A percentile compares a stretch with the other conserved stretches of the same genome.
phyloP scores from a whole-genome alignment of 1,139 yeast genomes.

The Magnusiomyces magnusii region DNA sequence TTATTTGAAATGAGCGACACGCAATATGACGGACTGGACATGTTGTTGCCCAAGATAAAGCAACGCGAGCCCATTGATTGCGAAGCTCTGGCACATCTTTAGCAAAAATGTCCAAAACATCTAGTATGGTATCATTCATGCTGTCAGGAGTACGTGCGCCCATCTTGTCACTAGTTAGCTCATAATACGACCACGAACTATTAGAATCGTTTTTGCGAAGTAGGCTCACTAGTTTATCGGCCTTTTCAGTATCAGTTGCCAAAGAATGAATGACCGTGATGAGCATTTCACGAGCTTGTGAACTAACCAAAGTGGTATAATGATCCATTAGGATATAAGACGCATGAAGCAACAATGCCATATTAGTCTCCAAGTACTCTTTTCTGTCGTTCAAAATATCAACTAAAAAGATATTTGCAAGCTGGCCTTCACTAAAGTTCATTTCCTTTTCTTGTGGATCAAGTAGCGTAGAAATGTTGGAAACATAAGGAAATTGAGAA shows the following conservation, averaged over 20 bases:
- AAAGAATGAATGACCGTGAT: constrained; percentile 65
- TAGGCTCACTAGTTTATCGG: constrained; percentile 48
- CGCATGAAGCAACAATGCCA: constrained; percentile 78
- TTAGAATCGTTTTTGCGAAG: constrained; percentile 36
- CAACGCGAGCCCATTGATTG: constrained; percentile 75
- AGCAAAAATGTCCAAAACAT: constrained; percentile 52
- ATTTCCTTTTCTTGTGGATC: constrained; percentile 54
- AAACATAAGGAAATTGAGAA: constrained; percentile 58
- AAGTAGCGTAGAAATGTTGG: constrained; percentile 54
- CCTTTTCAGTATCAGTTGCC: constrained; percentile 33
- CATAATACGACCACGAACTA: constrained; percentile 80
- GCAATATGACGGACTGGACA: constrained; percentile 98
- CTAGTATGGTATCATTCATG: constrained; percentile 73
- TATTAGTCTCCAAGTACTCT: constrained; percentile 34
- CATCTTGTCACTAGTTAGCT: constrained; percentile 63
- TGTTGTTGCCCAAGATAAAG: constrained; percentile 92
- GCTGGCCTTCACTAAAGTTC: constrained; percentile 78
- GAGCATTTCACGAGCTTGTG: constrained; percentile 71
- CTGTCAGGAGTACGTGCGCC: constrained; percentile 84
- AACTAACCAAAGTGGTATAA: constrained; percentile 72
- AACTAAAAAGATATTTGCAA: constrained; percentile 76
- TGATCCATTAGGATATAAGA: constrained; percentile 80
- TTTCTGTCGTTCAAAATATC: constrained; percentile 54
- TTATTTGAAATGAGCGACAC: constrained; percentile 89
- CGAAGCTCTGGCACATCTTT: constrained; percentile 48